Base-by-base conservation (phyloP, 495 filamentous ascomycete species). In the Amniculicola lignicola region DNA sequence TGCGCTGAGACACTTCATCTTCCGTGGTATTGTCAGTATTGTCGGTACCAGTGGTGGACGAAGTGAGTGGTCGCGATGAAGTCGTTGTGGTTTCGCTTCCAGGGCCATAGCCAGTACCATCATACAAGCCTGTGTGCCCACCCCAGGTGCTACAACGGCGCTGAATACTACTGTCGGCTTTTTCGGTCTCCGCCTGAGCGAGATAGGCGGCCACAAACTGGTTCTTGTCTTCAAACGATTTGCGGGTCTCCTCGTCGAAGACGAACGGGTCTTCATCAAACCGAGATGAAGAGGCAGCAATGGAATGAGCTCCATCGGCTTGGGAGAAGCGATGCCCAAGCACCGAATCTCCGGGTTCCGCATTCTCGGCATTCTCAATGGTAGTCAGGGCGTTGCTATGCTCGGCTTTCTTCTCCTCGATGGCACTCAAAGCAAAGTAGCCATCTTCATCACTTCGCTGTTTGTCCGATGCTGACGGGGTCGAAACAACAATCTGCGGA, bases 111-210 rank as follows among this genome's bases (percentile, higher is more conserved):
- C 52, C 52, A 18, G 52, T 47, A 3, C 52, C 52, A 40, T 56
- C 52, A 22, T 56, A 56, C 14, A 56, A 43, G 6, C 52, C 52
- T 18, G 41, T 47, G 23, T 56, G 25, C 19, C 43, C 9, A 40
- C 52, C 23, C 52, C 52, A 56, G n/a, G 31, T 48, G 43, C 42
- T 56, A 27, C 23, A 43, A 35, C 43, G 51, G 22, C 40, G 51
- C 9, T 46, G 15, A 3, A 23, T 14, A 5, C 7, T 15, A 36
- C 15, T 10, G 3, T 54, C 38, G 5, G 39, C 27, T 29, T 15
- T 25, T 4, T 37, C 3, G n/a, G 27, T 15, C 3, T 23, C 37
- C 2, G 39, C 3, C 23, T 38, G 19, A 2, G 52, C 52, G 15
- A 56, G 52, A 33, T 56, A 56, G 16, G 52, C 52, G 15, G 23